Evolutionary conservation across 202 grass and related monocot species (phyloP), one percentile per base, ranked within the genome.

Genomic region (Schoenoplectus tabernaemontani): DNA sequence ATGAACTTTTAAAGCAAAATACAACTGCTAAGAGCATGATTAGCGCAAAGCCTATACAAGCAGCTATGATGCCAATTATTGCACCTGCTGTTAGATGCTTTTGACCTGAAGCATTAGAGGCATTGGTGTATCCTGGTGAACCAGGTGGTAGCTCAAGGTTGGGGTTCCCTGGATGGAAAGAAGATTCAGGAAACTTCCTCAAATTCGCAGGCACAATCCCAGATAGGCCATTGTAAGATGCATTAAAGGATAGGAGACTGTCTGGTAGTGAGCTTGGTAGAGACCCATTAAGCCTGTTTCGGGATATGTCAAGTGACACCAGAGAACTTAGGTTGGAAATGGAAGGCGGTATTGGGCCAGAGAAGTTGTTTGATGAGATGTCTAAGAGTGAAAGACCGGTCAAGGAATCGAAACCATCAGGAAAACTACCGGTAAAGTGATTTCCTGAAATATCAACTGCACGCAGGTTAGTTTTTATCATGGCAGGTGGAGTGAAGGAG

Each of bases 141-240:
- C 76, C 79, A 78, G 82, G 60, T 83, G 96, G 96, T 79, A 91
- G 83, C 28, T 89, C 90, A 77, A 99, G 78, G 58, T 86, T 96
- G 19, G 92, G 84, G 85, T 99, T 99, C 37, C 96, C 96, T n/a
- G 96, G 96, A 73, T 99, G 96, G 90, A 99, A 99, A 56, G 92
- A 92, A 83, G 96, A 99, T 68, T 96, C 92, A 50, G 96, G 90
- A 78, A 99, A 99, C 83, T 87, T 96, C 77, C 92, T 89, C 79
- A 99, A 86, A 67, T 99, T 99, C 57, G 87, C 69, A 28, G 96
- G 92, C 24, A 99, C 92, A 13, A 92, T 73, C 83, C 96, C 96
- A 64, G 96, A 99, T 50, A 99, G 72, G 75, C 93, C 92, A 60
- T 99, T 99, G 50, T 96, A 99, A 12, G 96, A 99, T 1, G 77